Percentiles rank a stretch among this genome's conserved stretches.
Conservation (phyloP, 2,329 filamentous ascomycete genomes). For the Trichoderma koningiopsis region DNA sequence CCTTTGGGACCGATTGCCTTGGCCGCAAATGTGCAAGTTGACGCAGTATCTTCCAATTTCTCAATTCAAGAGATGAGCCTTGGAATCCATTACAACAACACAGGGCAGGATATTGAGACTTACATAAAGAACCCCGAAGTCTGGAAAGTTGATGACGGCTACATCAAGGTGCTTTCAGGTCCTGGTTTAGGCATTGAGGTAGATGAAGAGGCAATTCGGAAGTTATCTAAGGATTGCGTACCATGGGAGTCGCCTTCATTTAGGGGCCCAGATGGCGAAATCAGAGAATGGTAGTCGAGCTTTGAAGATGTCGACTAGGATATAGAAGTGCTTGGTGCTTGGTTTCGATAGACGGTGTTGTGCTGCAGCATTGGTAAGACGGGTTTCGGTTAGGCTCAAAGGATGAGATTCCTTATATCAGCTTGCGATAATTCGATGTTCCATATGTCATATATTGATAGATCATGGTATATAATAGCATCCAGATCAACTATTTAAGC, state of each 20-base stretch:
- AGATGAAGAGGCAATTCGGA: constrained; percentile 68
- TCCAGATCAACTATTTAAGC: background rate
- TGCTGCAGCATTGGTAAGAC: background rate
- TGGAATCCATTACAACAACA: constrained; percentile 77
- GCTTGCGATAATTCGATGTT: background rate
- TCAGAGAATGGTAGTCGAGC: constrained; percentile 64
- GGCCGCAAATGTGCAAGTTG: constrained; percentile 71
- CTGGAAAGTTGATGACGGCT: constrained; percentile 68
- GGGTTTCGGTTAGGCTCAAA: background rate
- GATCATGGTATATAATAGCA: background rate
- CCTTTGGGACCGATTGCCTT: constrained; percentile 73
- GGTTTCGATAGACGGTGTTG: background rate
- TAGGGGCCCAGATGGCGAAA: constrained; percentile 65
- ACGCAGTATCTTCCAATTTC: constrained; percentile 63
- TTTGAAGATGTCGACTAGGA: background rate
- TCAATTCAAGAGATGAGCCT: constrained; percentile 77
- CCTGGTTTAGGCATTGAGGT: constrained; percentile 70
- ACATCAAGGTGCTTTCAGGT: constrained; percentile 60
- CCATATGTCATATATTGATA: background rate
- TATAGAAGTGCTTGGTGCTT: background rate
- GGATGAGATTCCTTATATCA: background rate
- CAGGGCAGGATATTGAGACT: constrained; percentile 64
- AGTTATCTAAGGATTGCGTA: constrained; percentile 57
- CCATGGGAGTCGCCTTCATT: constrained; percentile 70
- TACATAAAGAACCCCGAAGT: constrained; percentile 67